Evolutionary conservation across 331 rosid genomes (phyloP).

Genomic region (Erythrophleum ivorense): DNA sequence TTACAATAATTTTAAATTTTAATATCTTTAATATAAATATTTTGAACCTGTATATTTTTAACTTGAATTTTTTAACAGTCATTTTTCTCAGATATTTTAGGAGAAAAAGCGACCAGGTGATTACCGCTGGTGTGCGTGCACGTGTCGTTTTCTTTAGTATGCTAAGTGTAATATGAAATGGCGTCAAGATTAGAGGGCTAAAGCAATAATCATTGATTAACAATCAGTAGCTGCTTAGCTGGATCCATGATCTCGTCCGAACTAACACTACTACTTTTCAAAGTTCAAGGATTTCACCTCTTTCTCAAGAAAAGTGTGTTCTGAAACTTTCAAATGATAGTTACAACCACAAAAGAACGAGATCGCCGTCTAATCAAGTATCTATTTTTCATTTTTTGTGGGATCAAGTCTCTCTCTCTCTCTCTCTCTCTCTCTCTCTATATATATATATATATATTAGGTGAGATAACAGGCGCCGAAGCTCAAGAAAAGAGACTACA

Average conservation of each 20-base stretch:
- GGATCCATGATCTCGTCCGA: constrained; percentile 30
- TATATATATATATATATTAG: too few species aligned
- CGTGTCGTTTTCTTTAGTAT: not conserved
- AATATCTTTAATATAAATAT: too few species aligned
- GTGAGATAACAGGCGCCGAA: too few species aligned
- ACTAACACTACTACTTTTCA: constrained; percentile 28
- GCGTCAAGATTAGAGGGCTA: not conserved
- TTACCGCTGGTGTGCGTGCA: constrained; percentile 6
- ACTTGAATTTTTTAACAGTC: too few species aligned
- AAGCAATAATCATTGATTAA: constrained; percentile 37
- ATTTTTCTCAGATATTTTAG: constrained; percentile 29
- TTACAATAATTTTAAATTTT: too few species aligned
- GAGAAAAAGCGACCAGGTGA: not conserved
- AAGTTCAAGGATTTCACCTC: constrained; percentile 27
- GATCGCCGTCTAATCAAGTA: constrained; percentile 13
- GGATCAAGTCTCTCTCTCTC: too few species aligned
- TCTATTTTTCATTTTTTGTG: not conserved
- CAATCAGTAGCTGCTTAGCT: constrained; percentile 4
- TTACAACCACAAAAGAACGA: constrained; percentile 30
- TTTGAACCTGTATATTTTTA: too few species aligned
- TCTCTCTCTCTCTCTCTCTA: too few species aligned
- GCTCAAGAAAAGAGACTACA: too few species aligned
- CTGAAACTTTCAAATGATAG: constrained; percentile 6
- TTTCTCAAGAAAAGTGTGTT: constrained; percentile 1
- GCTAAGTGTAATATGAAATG: not conserved